Evolutionary conservation across 2,329 filamentous ascomycete species (phyloP).

Genomic region (Epichloe brachyelytri): DNA sequence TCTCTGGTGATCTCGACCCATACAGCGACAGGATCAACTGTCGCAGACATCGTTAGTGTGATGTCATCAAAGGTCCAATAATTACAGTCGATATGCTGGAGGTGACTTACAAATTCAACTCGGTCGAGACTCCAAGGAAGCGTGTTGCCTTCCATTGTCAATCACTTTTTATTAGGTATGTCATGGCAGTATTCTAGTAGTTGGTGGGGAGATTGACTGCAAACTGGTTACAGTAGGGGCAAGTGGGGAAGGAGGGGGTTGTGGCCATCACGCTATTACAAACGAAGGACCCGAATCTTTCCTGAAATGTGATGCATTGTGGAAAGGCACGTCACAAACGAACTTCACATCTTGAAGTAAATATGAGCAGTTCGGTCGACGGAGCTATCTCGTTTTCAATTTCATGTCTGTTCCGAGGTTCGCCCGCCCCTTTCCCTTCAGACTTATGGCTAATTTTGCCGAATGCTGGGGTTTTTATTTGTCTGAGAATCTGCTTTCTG

Average conservation of each 20-base stretch:
- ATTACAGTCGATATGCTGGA: background rate
- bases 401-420: too few relatives aligned
- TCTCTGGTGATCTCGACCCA: slow-evolving; percentile 34
- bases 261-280: background rate
- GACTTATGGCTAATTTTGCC: too few relatives aligned
- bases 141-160: slow-evolving; percentile 9
- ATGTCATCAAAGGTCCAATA: background rate
- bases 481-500: too few relatives aligned
- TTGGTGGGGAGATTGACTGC: background rate
- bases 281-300: background rate
- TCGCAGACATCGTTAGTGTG: slow-evolving; percentile 7
- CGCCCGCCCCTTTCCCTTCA: too few relatives aligned
- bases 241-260: background rate
- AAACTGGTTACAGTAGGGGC: background rate
- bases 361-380: background rate
- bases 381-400: too few relatives aligned
- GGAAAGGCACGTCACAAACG: background rate
- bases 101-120: slow-evolving; percentile 13
- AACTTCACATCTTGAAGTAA: background rate
- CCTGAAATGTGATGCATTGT: too few relatives aligned
- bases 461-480: too few relatives aligned
- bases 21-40: slow-evolving; percentile 41
- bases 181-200: slow-evolving; percentile 2
- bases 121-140: slow-evolving; percentile 11
- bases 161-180: background rate